Evolutionary conservation across 352 stramenopile species (phyloP).

Genomic region (Phytophthora nicotianae): DNA sequence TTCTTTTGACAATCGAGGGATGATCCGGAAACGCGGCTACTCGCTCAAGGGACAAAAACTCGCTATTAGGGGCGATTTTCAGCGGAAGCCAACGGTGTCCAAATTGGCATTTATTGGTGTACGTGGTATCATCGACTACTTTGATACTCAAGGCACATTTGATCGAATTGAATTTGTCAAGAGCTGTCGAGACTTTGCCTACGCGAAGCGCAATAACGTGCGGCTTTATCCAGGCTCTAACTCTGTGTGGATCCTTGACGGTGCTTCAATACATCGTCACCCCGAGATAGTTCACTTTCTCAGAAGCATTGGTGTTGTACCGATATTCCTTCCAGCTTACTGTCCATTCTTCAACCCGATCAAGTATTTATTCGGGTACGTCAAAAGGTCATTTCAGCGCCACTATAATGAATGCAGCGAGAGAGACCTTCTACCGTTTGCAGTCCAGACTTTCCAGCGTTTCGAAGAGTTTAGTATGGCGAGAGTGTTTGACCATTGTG

Average conservation of each 20-base stretch:
- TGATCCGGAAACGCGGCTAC: too few species aligned
- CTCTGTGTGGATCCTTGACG: too few species aligned
- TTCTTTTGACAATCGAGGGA: too few species aligned
- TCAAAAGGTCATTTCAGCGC: not conserved
- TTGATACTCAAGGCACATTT: not conserved
- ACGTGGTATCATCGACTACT: too few species aligned
- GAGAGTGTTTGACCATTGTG: not conserved
- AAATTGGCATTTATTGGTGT: too few species aligned
- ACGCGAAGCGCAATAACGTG: not conserved
- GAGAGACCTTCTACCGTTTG: not conserved
- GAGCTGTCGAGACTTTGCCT: not conserved
- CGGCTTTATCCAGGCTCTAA: too few species aligned
- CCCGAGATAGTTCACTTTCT: too few species aligned
- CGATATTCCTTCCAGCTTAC: not conserved
- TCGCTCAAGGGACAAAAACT: too few species aligned
- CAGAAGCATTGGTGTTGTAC: not conserved
- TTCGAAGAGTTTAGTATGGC: not conserved
- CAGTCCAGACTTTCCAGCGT: not conserved
- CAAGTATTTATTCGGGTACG: not conserved
- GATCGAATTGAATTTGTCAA: not conserved
- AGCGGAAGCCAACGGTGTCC: too few species aligned
- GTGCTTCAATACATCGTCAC: too few species aligned
- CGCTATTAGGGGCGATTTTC: too few species aligned
- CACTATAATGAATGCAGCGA: not conserved
- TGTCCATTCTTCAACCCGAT: not conserved